A percentile compares a stretch with the other conserved stretches of the same genome.
Evolutionary conservation across 169 alveolate genomes (phyloP).

Genomic region (Babesia sp.): DNA sequence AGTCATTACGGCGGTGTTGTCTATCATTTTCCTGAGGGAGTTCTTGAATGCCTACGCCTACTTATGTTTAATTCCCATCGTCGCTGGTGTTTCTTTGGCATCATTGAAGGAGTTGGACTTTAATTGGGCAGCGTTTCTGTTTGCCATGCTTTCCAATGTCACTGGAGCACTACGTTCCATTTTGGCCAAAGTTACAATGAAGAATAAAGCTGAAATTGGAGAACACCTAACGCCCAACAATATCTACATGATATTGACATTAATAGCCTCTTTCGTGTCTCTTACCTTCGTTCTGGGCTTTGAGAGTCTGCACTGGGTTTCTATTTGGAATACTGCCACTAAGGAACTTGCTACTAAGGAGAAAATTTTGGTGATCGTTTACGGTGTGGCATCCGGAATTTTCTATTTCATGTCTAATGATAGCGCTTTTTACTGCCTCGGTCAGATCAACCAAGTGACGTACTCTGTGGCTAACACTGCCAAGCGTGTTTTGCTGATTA

Average conservation of each 20-base stretch:
- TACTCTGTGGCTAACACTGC: constrained; percentile 85
- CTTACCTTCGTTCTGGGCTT: constrained; percentile 68
- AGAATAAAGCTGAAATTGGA: constrained; percentile 73
- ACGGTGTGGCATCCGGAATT: constrained; percentile 67
- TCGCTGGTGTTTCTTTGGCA: constrained; percentile 80
- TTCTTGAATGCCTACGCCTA: constrained; percentile 68
- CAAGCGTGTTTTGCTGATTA: constrained; percentile 79
- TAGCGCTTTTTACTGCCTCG: constrained; percentile 80
- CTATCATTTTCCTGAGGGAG: constrained; percentile 70
- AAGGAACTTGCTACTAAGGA: constrained; percentile 45
- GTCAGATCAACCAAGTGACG: constrained; percentile 78
- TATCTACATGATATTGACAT: constrained; percentile 76
- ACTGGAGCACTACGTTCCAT: constrained; percentile 74
- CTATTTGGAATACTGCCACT: constrained; percentile 63
- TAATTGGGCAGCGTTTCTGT: constrained; percentile 75
- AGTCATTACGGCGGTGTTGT: constrained; percentile 78
- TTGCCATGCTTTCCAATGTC: constrained; percentile 80
- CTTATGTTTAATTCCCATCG: constrained; percentile 73
- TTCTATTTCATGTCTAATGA: constrained; percentile 82
- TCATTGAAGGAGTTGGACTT: constrained; percentile 77
- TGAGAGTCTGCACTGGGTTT: constrained; percentile 65
- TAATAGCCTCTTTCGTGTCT: constrained; percentile 76
- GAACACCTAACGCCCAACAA: constrained; percentile 74
- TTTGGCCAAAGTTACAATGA: constrained; percentile 76
- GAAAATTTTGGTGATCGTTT: background rate